Evolutionary conservation across 208 protist species (phyloP).

Genomic region (Tritrichomonas musculus): DNA sequence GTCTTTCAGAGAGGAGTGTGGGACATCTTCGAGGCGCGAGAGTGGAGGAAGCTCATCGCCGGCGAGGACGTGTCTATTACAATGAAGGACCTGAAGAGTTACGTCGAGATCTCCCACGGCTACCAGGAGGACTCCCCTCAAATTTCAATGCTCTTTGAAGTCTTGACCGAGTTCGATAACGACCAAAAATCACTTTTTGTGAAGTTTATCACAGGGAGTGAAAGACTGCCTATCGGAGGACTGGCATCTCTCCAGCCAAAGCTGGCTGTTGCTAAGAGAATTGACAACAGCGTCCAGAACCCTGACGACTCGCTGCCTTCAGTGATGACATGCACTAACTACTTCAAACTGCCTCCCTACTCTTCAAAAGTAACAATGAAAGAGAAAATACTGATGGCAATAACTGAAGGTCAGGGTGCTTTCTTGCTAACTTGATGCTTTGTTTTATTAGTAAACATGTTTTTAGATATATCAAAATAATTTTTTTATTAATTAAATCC

Average conservation of each 20-base stretch:
- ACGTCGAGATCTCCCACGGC: neutral
- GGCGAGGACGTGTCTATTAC: neutral
- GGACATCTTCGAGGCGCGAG: neutral
- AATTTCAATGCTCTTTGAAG: neutral
- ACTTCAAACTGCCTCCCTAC: neutral
- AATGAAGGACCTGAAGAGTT: neutral
- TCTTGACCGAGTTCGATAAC: neutral
- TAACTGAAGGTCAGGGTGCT: neutral
- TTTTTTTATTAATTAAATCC: no score
- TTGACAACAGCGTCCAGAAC: neutral
- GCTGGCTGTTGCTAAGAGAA: neutral
- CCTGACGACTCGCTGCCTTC: neutral
- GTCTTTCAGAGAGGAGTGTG: neutral
- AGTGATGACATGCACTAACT: constrained; percentile 32
- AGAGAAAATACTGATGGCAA: neutral
- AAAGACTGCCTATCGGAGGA: neutral
- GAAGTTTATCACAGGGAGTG: neutral
- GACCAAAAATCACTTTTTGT: neutral
- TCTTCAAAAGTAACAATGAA: neutral
- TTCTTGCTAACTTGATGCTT: neutral
- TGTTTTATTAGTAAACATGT: no score
- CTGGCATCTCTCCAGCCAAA: neutral
- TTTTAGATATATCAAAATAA: no score
- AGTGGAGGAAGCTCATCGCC: neutral
- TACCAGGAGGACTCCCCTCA: neutral